These are phyloP conservation scores for Pulveroboletus sp. DNA, from an alignment of 1,284 basidiomycete genomes.

Conservation along the genomic window DNA sequence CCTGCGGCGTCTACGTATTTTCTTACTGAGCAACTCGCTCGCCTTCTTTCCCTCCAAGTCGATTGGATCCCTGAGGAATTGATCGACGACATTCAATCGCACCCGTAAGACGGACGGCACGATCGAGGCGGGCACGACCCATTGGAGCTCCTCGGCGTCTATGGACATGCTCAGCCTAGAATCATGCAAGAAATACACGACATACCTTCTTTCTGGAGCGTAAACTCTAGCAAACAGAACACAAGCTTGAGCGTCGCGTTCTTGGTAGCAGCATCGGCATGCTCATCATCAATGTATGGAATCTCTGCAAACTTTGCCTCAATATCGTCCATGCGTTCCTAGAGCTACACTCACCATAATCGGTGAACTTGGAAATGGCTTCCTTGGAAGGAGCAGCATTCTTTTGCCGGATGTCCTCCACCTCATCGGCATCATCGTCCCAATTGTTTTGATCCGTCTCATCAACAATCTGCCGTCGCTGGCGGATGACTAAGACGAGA, in stretches of 20 bases:
- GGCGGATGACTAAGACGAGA: conserved; percentile 62
- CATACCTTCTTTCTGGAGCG: conserved; percentile 59
- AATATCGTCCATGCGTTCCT: neutral
- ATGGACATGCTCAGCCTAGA: conserved; percentile 11
- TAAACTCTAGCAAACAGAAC: conserved; percentile 72
- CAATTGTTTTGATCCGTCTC: conserved; percentile 59
- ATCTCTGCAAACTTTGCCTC: conserved; percentile 53
- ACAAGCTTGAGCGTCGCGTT: conserved; percentile 81
- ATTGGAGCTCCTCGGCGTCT: conserved; percentile 75
- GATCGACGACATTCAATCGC: conserved; percentile 69
- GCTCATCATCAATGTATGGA: conserved; percentile 70
- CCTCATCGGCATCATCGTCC: conserved; percentile 46
- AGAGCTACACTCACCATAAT: conserved; percentile 62
- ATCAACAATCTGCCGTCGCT: conserved; percentile 70
- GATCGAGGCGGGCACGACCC: conserved; percentile 75
- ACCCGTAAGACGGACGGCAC: conserved; percentile 63
- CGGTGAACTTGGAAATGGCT: conserved; percentile 70
- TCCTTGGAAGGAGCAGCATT: conserved; percentile 61
- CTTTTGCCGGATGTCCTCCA: conserved; percentile 44
- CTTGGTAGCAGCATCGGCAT: conserved; percentile 73
- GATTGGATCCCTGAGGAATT: conserved; percentile 74
- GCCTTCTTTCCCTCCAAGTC: conserved; percentile 75
- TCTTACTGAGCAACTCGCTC: conserved; percentile 64
- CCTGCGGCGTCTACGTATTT: conserved; percentile 52
- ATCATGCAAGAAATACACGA: conserved; percentile 7